Conservation (phyloP, 1,284 basidiomycete species). For the Heliocybe sulcata region DNA sequence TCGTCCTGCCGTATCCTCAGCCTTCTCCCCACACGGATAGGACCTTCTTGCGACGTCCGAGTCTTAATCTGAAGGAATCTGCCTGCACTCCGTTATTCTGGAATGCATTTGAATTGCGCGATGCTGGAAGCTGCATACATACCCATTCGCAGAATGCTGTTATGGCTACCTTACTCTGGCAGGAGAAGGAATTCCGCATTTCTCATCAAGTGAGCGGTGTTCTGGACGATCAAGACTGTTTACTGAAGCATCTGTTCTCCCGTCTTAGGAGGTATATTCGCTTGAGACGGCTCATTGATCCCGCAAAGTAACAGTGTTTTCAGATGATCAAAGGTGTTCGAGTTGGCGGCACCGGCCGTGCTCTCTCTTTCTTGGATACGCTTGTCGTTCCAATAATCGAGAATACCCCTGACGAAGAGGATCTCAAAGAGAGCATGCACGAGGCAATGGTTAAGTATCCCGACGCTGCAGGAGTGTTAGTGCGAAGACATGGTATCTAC, state of each 20-base stretch:
- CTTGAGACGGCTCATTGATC: background rate
- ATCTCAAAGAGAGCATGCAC: constrained; percentile 80
- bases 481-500: constrained; percentile 78
- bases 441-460: constrained; percentile 75
- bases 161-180: constrained; percentile 76
- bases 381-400: constrained; percentile 84
- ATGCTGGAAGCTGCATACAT: constrained; percentile 80
- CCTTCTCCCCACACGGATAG: constrained; percentile 59
- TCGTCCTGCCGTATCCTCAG: constrained; percentile 77
- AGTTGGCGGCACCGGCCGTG: constrained; percentile 61
- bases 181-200: constrained; percentile 62
- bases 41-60: constrained; percentile 68
- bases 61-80: constrained; percentile 64
- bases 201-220: constrained; percentile 58
- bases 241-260: background rate
- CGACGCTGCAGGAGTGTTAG: constrained; percentile 72
- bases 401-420: constrained; percentile 84
- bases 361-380: constrained; percentile 78
- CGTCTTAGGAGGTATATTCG: constrained; percentile 10
- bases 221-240: background rate
- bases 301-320: background rate
- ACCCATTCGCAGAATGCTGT: constrained; percentile 86
- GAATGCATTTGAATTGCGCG: constrained; percentile 77
- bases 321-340: constrained; percentile 88
- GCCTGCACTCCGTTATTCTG: constrained; percentile 88